Evolutionary conservation across 2,329 filamentous ascomycete genomes (phyloP).

Genomic region (Epichloe festucae): DNA sequence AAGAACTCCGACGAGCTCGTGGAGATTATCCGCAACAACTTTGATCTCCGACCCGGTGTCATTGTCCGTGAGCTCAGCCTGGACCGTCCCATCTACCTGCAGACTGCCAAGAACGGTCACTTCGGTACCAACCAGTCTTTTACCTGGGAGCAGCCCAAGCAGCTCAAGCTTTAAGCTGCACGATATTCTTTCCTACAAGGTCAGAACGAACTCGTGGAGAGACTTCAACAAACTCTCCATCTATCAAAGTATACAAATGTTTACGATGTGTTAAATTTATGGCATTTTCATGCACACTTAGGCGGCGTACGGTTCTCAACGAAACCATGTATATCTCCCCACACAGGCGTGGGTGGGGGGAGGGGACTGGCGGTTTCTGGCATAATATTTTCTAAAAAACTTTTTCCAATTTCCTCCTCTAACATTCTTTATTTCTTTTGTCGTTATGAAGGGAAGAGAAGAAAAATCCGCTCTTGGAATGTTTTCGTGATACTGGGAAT

Average conservation of each 20-base stretch:
- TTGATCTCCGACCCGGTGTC: slow-evolving; percentile 94
- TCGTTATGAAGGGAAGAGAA: slow-evolving; percentile 6
- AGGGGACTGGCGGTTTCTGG: slow-evolving; percentile 22
- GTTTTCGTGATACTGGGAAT: slow-evolving; percentile 23
- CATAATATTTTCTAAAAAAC: slow-evolving; percentile 14
- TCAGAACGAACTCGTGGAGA: slow-evolving; percentile 14
- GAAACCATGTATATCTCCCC: slow-evolving; percentile 24
- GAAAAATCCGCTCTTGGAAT: slow-evolving; percentile 5
- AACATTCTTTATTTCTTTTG: slow-evolving; percentile 10
- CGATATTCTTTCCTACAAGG: not conserved
- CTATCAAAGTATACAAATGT: slow-evolving; percentile 17
- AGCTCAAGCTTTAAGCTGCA: slow-evolving; percentile 67
- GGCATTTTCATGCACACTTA: slow-evolving; percentile 24
- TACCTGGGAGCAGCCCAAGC: slow-evolving; percentile 96
- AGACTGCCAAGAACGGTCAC: slow-evolving; percentile 99
- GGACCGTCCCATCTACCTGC: slow-evolving; percentile 90
- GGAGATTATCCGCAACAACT: slow-evolving; percentile 88
- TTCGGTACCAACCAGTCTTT: slow-evolving; percentile 95
- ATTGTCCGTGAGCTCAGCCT: slow-evolving; percentile 97
- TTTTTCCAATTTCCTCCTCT: not conserved
- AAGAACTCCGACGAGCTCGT: slow-evolving; percentile 89
- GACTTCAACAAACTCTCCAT: slow-evolving; percentile 29
- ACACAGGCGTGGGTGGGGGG: slow-evolving; percentile 17
- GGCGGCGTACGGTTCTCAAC: slow-evolving; percentile 35
- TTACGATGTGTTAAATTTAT: slow-evolving; percentile 24